Conservation (phyloP, 768 basidiomycete species). For the Mycena venus region DNA sequence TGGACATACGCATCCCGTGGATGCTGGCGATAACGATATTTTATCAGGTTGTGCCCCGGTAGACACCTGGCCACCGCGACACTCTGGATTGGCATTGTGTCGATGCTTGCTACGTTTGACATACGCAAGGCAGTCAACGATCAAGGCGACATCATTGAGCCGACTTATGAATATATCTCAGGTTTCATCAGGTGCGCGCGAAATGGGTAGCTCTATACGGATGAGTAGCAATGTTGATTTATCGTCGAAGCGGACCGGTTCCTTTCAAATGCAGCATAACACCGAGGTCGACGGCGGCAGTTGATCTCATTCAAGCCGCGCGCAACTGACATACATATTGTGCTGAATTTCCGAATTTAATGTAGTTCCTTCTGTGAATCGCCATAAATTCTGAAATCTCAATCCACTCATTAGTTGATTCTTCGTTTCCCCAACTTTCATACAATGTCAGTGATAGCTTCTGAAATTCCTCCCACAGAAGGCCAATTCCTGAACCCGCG, state of each 20-base stretch:
- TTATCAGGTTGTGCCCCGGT: neutral
- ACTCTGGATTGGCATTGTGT: conserved; percentile 4
- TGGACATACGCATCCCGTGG: neutral
- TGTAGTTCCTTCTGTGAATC: too few relatives aligned
- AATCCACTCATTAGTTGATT: too few relatives aligned
- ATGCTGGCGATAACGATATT: too few relatives aligned
- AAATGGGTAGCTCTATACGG: neutral
- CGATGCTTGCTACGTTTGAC: conserved; percentile 1
- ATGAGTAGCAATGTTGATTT: neutral
- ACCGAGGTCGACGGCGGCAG: neutral
- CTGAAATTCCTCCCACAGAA: too few relatives aligned
- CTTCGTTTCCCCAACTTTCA: too few relatives aligned
- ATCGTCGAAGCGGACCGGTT: neutral
- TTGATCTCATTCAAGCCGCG: neutral
- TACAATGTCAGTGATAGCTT: too few relatives aligned
- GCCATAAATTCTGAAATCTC: too few relatives aligned
- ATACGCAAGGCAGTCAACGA: neutral
- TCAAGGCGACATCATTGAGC: neutral
- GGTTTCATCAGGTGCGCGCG: neutral
- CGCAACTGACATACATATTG: too few relatives aligned
- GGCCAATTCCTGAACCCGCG: too few relatives aligned
- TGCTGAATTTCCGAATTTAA: too few relatives aligned
- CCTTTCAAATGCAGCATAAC: neutral
- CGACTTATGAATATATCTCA: neutral
- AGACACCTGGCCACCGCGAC: neutral